phyloP scores from a whole-genome alignment of 306 rosid species.

The Rosa rugosa region DNA sequence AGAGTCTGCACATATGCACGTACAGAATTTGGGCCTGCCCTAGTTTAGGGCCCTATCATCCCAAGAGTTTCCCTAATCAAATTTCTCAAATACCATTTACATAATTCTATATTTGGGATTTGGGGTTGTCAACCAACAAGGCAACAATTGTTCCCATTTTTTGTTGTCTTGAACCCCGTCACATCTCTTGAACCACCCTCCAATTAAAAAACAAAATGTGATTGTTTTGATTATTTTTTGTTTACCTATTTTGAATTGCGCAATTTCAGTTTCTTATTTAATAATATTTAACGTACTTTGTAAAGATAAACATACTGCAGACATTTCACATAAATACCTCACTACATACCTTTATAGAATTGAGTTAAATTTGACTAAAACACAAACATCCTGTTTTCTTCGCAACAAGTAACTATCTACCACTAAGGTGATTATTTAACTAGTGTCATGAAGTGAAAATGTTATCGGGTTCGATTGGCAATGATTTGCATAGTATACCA shows the following conservation, averaged over 20 bases:
- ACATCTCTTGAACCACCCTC: neutral
- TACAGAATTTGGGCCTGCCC: neutral
- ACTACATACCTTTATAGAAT: neutral
- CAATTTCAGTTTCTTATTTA: no score
- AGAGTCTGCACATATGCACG: no score
- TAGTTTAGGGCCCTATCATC: neutral
- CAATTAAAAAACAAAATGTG: no score
- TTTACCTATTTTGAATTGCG: no score
- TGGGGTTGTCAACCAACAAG: neutral
- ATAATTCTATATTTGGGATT: no score
- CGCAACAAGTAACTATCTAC: neutral
- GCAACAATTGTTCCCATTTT: neutral
- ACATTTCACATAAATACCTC: no score
- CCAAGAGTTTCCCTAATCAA: neutral
- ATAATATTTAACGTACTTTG: no score
- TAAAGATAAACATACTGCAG: no score
- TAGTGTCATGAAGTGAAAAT: neutral
- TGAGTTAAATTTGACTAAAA: neutral
- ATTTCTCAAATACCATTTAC: neutral
- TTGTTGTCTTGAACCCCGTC: no score
- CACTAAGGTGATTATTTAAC: neutral
- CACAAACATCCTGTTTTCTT: neutral
- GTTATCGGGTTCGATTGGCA: neutral
- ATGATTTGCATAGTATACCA: constrained; percentile 3
- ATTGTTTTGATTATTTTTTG: no score